Percentiles rank a stretch among this genome's conserved stretches.
Evolutionary conservation across 1,284 basidiomycete genomes (phyloP).

Genomic region (Cryptococcus wingfieldii): DNA sequence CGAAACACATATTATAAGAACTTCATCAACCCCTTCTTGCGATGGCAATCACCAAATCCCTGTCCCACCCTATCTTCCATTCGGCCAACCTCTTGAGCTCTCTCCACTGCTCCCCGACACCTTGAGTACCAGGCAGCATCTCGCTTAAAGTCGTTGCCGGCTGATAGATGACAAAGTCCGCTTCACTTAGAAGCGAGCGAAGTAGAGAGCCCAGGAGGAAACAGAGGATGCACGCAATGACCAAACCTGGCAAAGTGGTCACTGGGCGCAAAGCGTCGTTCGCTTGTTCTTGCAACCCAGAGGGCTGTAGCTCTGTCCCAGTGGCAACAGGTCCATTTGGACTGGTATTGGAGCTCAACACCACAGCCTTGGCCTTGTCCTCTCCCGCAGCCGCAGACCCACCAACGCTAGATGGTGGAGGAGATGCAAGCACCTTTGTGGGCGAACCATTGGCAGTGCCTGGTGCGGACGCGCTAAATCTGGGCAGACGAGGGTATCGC

Average conservation of each 20-base stretch:
- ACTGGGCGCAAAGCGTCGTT: constrained; percentile 11
- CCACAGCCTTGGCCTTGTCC: background rate
- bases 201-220: constrained; percentile 87
- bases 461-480: constrained; percentile 19
- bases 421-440: constrained; percentile 2
- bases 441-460: constrained; percentile 13
- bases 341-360: background rate
- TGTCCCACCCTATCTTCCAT: constrained; percentile 40
- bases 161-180: constrained; percentile 81
- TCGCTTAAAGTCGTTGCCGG: constrained; percentile 52
- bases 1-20: background rate
- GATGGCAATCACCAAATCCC: constrained; percentile 54
- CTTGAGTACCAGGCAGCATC: background rate
- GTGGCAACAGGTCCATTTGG: background rate
- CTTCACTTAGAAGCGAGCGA: constrained; percentile 70
- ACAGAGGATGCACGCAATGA: constrained; percentile 77
- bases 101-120: constrained; percentile 59
- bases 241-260: constrained; percentile 51
- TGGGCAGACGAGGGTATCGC: constrained; percentile 17
- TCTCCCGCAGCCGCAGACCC: background rate
- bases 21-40: constrained; percentile 13
- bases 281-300: background rate
- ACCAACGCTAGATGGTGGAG: background rate
- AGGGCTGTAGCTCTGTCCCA: background rate
- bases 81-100: constrained; percentile 76